Conservation (phyloP, 2,329 filamentous ascomycete genomes). For the Lithohypha guttulata region DNA sequence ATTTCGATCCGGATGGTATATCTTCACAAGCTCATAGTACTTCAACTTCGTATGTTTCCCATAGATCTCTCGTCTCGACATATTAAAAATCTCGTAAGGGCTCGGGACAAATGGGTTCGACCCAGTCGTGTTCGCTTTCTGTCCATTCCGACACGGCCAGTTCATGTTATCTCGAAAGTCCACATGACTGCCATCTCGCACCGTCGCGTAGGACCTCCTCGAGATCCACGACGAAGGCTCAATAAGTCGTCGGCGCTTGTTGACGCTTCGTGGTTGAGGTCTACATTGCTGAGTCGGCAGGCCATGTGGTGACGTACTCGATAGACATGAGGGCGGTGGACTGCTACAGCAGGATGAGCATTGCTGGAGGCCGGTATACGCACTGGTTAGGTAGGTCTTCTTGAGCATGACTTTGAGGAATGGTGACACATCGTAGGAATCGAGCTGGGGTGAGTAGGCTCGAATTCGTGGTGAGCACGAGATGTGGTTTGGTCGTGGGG, state of each 20-base stretch:
- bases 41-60: slow-evolving; percentile 69
- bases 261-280: slow-evolving; percentile 10
- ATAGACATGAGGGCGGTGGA: slow-evolving; percentile 15
- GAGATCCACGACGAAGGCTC: slow-evolving; percentile 11
- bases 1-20: slow-evolving; percentile 78
- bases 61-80: slow-evolving; percentile 33
- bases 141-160: slow-evolving; percentile 18
- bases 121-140: not conserved
- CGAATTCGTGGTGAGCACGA: slow-evolving; percentile 4
- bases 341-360: slow-evolving; percentile 23
- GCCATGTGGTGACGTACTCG: slow-evolving; percentile 23
- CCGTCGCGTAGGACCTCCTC: slow-evolving; percentile 29
- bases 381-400: slow-evolving; percentile 32
- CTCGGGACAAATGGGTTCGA: slow-evolving; percentile 33
- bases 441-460: not conserved
- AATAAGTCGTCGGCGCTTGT: slow-evolving; percentile 3
- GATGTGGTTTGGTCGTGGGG: not conserved
- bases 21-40: slow-evolving; percentile 86
- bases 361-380: slow-evolving; percentile 29
- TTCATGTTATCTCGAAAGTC: slow-evolving; percentile 22
- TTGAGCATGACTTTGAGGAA: slow-evolving; percentile 30
- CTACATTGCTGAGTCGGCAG: slow-evolving; percentile 17
- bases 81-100: slow-evolving; percentile 79
- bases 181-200: slow-evolving; percentile 22
- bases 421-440: not conserved